Conservation (phyloP, 176 grass and related monocot genomes). For the Aegilops longissima region DNA sequence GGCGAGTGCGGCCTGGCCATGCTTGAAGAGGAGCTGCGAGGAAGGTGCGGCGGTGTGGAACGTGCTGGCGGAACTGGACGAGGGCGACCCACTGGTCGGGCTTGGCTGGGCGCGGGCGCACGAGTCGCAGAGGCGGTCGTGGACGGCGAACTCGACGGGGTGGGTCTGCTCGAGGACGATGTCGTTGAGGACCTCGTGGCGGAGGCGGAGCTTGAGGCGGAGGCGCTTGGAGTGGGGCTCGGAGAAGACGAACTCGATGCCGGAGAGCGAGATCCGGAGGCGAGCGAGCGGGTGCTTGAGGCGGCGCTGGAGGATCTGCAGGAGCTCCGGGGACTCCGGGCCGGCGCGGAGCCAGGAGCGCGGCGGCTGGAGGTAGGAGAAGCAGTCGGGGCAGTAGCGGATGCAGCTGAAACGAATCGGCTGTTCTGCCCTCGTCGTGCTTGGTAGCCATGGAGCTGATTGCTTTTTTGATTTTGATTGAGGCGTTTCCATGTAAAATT, state of each 20-base stretch:
- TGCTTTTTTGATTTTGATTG: too few species aligned
- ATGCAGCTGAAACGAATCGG: too few species aligned
- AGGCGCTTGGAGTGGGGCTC: conserved; percentile 98
- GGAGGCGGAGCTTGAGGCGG: conserved; percentile 82
- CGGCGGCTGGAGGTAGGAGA: conserved; percentile 56
- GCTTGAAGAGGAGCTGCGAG: too few species aligned
- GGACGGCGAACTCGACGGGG: conserved; percentile 50
- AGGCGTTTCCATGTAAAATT: too few species aligned
- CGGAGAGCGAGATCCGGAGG: conserved; percentile 61
- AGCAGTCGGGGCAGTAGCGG: conserved; percentile 60
- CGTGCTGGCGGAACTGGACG: too few species aligned
- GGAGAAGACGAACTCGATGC: conserved; percentile 85
- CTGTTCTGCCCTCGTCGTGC: too few species aligned
- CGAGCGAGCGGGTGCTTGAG: conserved; percentile 60
- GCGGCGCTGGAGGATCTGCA: conserved; percentile 77
- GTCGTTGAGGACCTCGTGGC: conserved; percentile 68
- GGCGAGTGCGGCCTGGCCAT: too few species aligned
- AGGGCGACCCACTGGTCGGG: too few species aligned
- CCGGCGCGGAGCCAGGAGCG: conserved; percentile 59
- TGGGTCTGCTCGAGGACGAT: conserved; percentile 78
- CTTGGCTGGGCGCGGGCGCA: too few species aligned
- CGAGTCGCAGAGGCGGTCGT: conserved; percentile 44
- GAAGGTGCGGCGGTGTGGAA: too few species aligned
- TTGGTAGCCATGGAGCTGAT: too few species aligned
- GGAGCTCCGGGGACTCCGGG: conserved; percentile 77